phyloP scores from a whole-genome alignment of 345 rosid genomes.

The Arabidopsis arenosa region DNA sequence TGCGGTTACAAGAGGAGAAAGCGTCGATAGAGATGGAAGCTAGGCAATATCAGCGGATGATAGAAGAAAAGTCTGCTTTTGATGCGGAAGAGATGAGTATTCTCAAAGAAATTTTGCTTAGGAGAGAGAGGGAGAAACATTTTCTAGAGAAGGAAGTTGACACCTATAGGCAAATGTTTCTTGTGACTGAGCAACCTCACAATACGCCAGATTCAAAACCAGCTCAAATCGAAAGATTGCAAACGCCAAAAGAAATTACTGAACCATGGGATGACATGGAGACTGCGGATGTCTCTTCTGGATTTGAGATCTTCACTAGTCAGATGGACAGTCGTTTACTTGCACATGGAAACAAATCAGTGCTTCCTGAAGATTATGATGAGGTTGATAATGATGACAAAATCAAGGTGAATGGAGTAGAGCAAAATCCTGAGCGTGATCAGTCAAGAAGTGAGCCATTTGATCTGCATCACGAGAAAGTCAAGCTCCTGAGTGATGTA shows the following conservation, averaged over 20 bases:
- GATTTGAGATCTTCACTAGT: conserved; percentile 37
- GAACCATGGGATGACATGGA: conserved; percentile 42
- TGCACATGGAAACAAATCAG: conserved; percentile 49
- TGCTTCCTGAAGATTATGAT: conserved; percentile 40
- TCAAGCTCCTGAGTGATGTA: conserved; percentile 28
- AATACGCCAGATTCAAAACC: conserved; percentile 36
- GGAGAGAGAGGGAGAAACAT: conserved; percentile 76
- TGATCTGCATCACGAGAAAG: conserved; percentile 31
- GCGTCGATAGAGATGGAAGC: conserved; percentile 71
- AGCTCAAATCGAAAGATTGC: conserved; percentile 10
- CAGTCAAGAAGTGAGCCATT: conserved; percentile 29
- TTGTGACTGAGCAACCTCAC: conserved; percentile 48
- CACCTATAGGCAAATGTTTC: conserved; percentile 52
- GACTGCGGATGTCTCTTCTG: conserved; percentile 33
- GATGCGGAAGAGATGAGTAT: conserved; percentile 78
- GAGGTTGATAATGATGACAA: conserved; percentile 22
- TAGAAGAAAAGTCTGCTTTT: conserved; percentile 74
- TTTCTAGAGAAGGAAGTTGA: conserved; percentile 76
- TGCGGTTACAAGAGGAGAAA: conserved; percentile 73
- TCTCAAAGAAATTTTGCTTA: conserved; percentile 71
- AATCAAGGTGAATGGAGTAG: conserved; percentile 19
- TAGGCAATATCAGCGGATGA: conserved; percentile 76
- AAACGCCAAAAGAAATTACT: conserved; percentile 28
- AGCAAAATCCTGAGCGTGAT: conserved; percentile 13
- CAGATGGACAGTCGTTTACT: conserved; percentile 39